A percentile compares a stretch with the other conserved stretches of the same genome.
phyloP scores from a whole-genome alignment of 208 protist genomes.

The Naegleria lovaniensis region DNA sequence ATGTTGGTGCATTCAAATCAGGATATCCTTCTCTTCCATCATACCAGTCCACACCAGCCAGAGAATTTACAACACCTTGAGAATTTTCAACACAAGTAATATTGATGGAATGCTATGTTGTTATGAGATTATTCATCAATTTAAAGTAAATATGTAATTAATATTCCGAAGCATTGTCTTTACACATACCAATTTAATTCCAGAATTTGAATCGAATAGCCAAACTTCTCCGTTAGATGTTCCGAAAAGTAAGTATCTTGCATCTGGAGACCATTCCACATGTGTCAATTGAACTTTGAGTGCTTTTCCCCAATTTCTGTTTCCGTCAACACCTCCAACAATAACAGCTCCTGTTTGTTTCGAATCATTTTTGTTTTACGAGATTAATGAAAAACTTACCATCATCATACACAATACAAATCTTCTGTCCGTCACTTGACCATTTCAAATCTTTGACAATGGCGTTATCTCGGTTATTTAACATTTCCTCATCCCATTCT shows the following conservation, averaged over 20 bases:
- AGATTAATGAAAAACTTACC: too few species aligned
- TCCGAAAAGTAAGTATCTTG: slow-evolving; percentile 71
- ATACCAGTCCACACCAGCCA: slow-evolving; percentile 69
- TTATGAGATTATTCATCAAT: too few species aligned
- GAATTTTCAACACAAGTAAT: slow-evolving; percentile 56
- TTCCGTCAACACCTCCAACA: slow-evolving; percentile 89
- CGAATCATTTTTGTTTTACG: not conserved
- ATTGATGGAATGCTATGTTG: slow-evolving; percentile 57
- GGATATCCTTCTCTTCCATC: slow-evolving; percentile 67
- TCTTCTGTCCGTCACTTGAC: slow-evolving; percentile 80
- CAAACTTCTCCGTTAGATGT: not conserved
- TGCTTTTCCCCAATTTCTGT: slow-evolving; percentile 87
- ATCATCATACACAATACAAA: slow-evolving; percentile 93
- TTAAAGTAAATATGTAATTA: too few species aligned
- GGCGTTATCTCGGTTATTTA: slow-evolving; percentile 90
- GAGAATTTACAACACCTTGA: slow-evolving; percentile 33
- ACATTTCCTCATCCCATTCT: slow-evolving; percentile 96
- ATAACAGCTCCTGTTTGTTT: slow-evolving; percentile 69
- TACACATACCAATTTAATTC: not conserved
- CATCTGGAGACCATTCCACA: slow-evolving; percentile 89
- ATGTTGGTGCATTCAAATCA: slow-evolving; percentile 60
- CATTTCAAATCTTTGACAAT: slow-evolving; percentile 84
- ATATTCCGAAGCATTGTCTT: too few species aligned
- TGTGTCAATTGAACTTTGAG: slow-evolving; percentile 68
- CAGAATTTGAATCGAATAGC: slow-evolving; percentile 18